Conservation (phyloP, 2,329 filamentous ascomycete genomes). For the Aspergillus udagawae region DNA sequence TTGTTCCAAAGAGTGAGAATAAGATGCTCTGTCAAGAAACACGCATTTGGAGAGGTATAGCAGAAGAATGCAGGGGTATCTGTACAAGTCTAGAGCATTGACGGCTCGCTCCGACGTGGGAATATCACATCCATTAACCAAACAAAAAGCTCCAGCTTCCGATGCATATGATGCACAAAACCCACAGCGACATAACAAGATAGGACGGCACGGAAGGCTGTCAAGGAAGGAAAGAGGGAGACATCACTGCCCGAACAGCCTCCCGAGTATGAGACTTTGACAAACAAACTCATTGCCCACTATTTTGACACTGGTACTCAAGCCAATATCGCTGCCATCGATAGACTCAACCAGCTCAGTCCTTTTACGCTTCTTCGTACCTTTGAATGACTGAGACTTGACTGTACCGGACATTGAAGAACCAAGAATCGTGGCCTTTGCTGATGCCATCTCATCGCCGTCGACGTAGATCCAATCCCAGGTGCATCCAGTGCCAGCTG, state of each 20-base stretch:
- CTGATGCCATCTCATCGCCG: constrained; percentile 54
- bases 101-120: background rate
- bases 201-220: background rate
- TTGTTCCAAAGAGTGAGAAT: background rate
- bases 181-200: background rate
- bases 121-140: background rate
- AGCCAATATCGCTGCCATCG: constrained; percentile 28
- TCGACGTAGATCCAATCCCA: constrained; percentile 82
- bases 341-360: constrained; percentile 20
- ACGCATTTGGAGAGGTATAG: background rate
- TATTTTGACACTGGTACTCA: constrained; percentile 56
- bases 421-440: constrained; percentile 42
- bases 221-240: constrained; percentile 1
- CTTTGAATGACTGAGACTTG: constrained; percentile 24
- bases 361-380: constrained; percentile 45
- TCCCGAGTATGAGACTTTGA: constrained; percentile 85
- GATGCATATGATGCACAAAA: background rate
- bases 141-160: background rate
- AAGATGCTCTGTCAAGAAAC: background rate
- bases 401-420: constrained; percentile 14
- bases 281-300: constrained; percentile 83
- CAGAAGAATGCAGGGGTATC: background rate
- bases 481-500: constrained; percentile 31
- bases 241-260: constrained; percentile 60
- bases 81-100: background rate